Conservation (phyloP, 257 asterid genomes). For the Lantana camara region DNA sequence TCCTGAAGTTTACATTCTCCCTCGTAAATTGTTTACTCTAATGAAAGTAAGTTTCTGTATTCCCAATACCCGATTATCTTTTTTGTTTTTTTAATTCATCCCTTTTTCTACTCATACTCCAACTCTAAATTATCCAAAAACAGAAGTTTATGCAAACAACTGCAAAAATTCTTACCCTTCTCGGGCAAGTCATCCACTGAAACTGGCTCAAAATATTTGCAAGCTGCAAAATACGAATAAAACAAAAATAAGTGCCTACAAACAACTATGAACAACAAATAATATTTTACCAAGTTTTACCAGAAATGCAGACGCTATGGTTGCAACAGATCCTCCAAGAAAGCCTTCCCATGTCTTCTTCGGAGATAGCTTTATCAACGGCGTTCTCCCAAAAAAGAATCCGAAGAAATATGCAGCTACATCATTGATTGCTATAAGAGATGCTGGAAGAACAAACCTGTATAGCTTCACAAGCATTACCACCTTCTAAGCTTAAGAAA, state of each 20-base stretch:
- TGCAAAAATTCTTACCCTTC: too few relatives aligned
- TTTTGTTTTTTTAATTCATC: too few relatives aligned
- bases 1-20: too few relatives aligned
- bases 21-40: too few relatives aligned
- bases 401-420: constrained; percentile 69
- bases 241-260: not conserved
- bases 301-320: constrained; percentile 59
- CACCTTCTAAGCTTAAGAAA: too few relatives aligned
- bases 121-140: too few relatives aligned
- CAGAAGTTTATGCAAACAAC: too few relatives aligned
- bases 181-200: constrained; percentile 72
- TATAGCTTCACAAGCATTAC: not conserved
- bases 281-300: constrained; percentile 29
- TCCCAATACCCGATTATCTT: too few relatives aligned
- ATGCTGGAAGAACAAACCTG: constrained; percentile 70
- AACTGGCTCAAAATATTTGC: constrained; percentile 53
- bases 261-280: not conserved
- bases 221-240: constrained; percentile 39
- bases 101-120: too few relatives aligned
- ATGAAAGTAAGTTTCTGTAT: too few relatives aligned
- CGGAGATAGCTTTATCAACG: constrained; percentile 68
- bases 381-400: constrained; percentile 72
- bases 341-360: constrained; percentile 85
- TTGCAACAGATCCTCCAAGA: constrained; percentile 67
- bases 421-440: constrained; percentile 65